Conservation (phyloP, 2,329 filamentous ascomycete genomes). For the Fusarium bulbicola region DNA sequence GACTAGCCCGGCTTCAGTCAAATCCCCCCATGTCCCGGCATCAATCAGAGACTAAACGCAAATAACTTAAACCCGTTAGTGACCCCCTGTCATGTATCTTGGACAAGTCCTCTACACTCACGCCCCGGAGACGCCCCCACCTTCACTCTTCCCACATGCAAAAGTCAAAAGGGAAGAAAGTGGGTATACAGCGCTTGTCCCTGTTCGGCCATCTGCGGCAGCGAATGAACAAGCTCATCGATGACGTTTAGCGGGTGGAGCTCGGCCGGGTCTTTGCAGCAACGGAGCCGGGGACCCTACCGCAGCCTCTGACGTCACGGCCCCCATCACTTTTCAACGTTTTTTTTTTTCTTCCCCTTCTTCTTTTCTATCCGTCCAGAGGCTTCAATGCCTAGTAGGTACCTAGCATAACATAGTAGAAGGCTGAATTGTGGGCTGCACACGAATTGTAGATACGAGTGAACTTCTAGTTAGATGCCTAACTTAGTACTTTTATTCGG, state of each 20-base stretch:
- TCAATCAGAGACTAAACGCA: constrained; percentile 27
- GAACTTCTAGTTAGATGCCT: background rate
- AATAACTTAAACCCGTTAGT: constrained; percentile 25
- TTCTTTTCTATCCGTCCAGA: background rate
- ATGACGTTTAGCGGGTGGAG: constrained; percentile 40
- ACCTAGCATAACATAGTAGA: background rate
- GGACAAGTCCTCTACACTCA: background rate
- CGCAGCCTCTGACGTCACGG: constrained; percentile 44
- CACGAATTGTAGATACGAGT: background rate
- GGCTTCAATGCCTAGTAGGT: background rate
- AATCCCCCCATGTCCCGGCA: constrained; percentile 19
- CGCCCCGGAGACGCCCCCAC: background rate
- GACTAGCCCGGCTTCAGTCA: background rate
- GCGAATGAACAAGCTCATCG: constrained; percentile 32
- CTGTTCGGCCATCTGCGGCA: constrained; percentile 17
- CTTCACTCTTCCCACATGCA: constrained; percentile 8
- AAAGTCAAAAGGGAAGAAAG: background rate
- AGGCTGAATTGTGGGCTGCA: background rate
- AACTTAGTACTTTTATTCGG: background rate
- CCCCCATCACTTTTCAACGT: constrained; percentile 16
- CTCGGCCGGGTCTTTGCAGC: constrained; percentile 37
- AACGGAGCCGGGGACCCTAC: constrained; percentile 37
- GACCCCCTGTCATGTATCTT: constrained; percentile 20
- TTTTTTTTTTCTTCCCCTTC: background rate
- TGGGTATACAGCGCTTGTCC: constrained; percentile 3